phyloP scores from a whole-genome alignment of 306 rosid genomes.

The Alnus rubra region DNA sequence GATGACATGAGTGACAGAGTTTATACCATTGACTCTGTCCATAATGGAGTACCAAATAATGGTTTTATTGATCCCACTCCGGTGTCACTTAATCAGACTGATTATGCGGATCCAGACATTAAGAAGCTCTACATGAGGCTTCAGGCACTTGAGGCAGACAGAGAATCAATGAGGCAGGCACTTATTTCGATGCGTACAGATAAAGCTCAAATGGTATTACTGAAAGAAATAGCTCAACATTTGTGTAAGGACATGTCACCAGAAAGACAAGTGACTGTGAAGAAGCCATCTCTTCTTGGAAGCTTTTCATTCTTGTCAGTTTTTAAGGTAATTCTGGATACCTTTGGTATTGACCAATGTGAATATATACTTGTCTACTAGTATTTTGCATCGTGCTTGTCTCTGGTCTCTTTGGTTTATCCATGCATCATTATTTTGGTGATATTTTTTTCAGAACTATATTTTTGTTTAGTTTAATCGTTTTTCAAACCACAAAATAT shows the following conservation, averaged over 20 bases:
- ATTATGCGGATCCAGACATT: constrained; percentile 70
- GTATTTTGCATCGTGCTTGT: constrained; percentile 5
- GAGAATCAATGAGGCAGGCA: constrained; percentile 98
- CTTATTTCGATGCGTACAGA: constrained; percentile 87
- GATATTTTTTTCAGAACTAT: background rate
- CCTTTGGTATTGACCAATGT: constrained; percentile 4
- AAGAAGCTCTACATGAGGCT: constrained; percentile 91
- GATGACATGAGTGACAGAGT: constrained; percentile 82
- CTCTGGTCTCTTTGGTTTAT: background rate
- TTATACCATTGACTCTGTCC: constrained; percentile 90
- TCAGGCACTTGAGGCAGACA: constrained; percentile 97
- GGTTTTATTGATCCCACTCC: constrained; percentile 59
- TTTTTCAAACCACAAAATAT: background rate
- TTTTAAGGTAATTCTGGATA: constrained; percentile 59
- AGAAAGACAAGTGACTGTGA: constrained; percentile 44
- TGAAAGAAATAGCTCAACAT: constrained; percentile 98
- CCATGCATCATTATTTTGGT: background rate
- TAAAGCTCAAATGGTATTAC: constrained; percentile 83
- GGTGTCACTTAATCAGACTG: constrained; percentile 45
- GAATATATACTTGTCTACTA: background rate
- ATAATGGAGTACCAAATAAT: constrained; percentile 50
- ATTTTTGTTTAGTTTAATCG: background rate
- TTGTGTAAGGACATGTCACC: constrained; percentile 79
- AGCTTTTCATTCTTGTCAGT: constrained; percentile 50
- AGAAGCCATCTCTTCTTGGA: constrained; percentile 49